These are phyloP conservation scores for Jamesozyma gamospora DNA, from an alignment of 805 yeast species.

Conservation along the genomic window DNA sequence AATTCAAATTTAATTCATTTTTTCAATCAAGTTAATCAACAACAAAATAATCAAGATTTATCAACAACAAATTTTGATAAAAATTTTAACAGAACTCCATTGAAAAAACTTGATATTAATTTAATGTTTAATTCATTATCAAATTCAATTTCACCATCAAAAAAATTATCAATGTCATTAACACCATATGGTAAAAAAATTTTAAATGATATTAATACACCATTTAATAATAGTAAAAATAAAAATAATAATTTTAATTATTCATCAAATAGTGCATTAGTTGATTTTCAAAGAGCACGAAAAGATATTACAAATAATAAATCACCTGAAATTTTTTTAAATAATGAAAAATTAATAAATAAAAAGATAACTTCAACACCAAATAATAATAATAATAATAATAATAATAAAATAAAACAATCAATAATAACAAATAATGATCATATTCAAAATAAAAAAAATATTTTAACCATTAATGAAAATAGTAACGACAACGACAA, in stretches of 20 bases:
- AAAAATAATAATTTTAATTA: too few relatives aligned
- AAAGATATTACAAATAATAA: slow-evolving; percentile 14
- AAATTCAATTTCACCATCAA: slow-evolving; percentile 24
- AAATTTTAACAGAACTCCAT: slow-evolving; percentile 18
- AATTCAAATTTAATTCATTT: slow-evolving; percentile 8
- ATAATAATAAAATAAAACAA: background rate
- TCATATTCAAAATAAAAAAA: slow-evolving; percentile 6
- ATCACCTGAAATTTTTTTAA: slow-evolving; percentile 12
- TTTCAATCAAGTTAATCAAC: slow-evolving; percentile 6
- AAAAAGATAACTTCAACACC: too few relatives aligned
- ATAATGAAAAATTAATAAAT: too few relatives aligned
- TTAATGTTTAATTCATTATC: slow-evolving; percentile 24
- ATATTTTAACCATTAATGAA: slow-evolving; percentile 1
- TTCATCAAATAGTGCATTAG: slow-evolving; percentile 26
- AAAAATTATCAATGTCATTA: slow-evolving; percentile 20
- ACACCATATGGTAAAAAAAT: slow-evolving; percentile 28
- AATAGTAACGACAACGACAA: slow-evolving; percentile 4
- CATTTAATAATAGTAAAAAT: slow-evolving; percentile 14
- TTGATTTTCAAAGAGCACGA: slow-evolving; percentile 27
- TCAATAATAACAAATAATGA: background rate
- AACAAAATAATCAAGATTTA: background rate
- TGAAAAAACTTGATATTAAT: slow-evolving; percentile 26
- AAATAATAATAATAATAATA: background rate
- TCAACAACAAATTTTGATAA: background rate
- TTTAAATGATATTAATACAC: slow-evolving; percentile 26